Evolutionary conservation across 2,329 filamentous ascomycete genomes (phyloP), one percentile per base, ranked within the genome.

Genomic region (Incumbomyces lentus): DNA sequence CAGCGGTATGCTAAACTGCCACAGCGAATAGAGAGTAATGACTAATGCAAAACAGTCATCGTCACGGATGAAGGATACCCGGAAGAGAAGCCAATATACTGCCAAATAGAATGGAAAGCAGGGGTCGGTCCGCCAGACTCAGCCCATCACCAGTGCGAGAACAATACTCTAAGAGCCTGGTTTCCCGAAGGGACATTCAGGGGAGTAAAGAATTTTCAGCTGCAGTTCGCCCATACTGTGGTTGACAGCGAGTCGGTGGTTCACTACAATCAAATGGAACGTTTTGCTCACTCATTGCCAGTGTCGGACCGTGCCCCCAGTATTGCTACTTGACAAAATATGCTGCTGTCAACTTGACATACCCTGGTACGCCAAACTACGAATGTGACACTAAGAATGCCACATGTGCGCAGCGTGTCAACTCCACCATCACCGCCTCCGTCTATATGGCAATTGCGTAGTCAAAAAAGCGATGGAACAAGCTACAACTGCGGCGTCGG

Each of bases 31-130:
- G 5, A 5, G 22, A 26, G 22, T 26, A 26, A 26, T 8, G 36
- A 32, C 38, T 46, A 31, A 26, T 10, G 7, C 8, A 30, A 3
- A 7, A 17, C 47, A 57, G 55, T 57, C 35, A 43, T 50, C 40
- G 54, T 57, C 45, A 46, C 32, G 19, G 55, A 57, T 42, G 46
- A 54, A 41, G 52, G 55, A 31, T 55, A 54, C 4, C 52, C 50
- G 6, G 47, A 54, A 8, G 34, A 51, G 31, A 46, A 42, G 8
- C 19, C 53, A 6, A 48, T 46, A 18, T 46, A 47, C 41, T 57
- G 55, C 45, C 47, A 45, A 22, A 46, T 55, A 33, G 42, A 53
- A 49, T 56, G 54, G 54, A 44, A 49, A 13, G 53, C 50, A 13
- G 52, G 52, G n/a, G 14, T 44, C 16, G 41, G 19, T 2, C 51